phyloP scores from a whole-genome alignment of 805 yeast species.

The Ogataea neopini region DNA sequence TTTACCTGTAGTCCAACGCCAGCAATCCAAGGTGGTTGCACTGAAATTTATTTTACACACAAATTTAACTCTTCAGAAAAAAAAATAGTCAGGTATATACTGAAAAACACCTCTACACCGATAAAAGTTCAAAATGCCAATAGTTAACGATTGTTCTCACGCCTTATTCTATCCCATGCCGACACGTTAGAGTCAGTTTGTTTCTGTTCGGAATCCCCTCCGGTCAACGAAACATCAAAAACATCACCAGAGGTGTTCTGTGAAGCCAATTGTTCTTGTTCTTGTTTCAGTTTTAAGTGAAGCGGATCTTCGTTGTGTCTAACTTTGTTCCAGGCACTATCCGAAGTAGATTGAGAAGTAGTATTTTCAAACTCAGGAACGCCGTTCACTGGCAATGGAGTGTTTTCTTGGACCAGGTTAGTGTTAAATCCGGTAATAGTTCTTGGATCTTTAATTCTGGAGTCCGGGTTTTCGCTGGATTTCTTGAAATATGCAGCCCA shows the following conservation, averaged over 20 bases:
- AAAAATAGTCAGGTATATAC: not conserved
- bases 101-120: not conserved
- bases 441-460: slow-evolving; percentile 58
- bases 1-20: not conserved
- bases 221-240: slow-evolving; percentile 5
- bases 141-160: slow-evolving; percentile 10
- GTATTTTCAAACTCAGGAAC: slow-evolving; percentile 9
- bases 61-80: not conserved
- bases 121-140: too few relatives aligned
- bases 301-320: slow-evolving; percentile 14
- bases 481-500: slow-evolving; percentile 56
- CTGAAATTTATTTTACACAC: not conserved
- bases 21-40: too few relatives aligned
- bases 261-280: not conserved
- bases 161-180: slow-evolving; percentile 31
- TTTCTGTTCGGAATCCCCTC: not conserved
- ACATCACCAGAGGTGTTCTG: slow-evolving; percentile 1
- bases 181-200: slow-evolving; percentile 12
- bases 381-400: slow-evolving; percentile 6
- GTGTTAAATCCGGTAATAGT: slow-evolving; percentile 4
- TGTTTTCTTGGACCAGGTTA: not conserved
- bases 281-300: not conserved
- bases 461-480: slow-evolving; percentile 52
- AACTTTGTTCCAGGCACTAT: slow-evolving; percentile 27
- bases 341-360: not conserved